Evolutionary conservation across 208 protist species (phyloP).

Genomic region (Tritrichomonas foetus): DNA sequence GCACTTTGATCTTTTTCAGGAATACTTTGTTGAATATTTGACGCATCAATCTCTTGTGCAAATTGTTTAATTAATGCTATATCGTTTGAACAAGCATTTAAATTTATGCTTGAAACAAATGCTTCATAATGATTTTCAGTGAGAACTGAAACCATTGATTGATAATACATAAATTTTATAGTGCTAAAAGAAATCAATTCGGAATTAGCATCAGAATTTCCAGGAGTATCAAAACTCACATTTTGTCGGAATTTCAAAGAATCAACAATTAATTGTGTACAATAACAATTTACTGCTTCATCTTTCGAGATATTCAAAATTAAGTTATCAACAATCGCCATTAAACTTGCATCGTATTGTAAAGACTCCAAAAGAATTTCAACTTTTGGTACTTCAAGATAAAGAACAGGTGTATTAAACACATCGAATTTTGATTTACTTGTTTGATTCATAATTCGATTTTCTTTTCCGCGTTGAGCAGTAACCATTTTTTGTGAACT

Average conservation of each 20-base stretch:
- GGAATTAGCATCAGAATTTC: too few species aligned
- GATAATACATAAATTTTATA: too few species aligned
- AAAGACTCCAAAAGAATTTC: background rate
- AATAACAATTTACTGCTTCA: too few species aligned
- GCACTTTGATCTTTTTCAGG: background rate
- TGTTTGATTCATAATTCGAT: background rate
- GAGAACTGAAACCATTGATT: too few species aligned
- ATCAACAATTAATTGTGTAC: too few species aligned
- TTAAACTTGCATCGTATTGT: background rate
- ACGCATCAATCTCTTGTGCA: background rate
- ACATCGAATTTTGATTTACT: too few species aligned
- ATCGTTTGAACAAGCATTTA: background rate
- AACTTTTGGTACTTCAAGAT: background rate
- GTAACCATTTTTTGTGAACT: background rate
- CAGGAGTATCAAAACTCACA: too few species aligned
- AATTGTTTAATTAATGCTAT: constrained; percentile 12
- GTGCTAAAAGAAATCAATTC: too few species aligned
- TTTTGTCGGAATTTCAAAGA: too few species aligned
- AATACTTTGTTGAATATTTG: background rate
- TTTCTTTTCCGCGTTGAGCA: background rate
- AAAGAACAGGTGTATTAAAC: background rate
- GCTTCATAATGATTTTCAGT: background rate
- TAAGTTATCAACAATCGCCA: too few species aligned
- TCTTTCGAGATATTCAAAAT: too few species aligned
- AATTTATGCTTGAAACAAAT: background rate